phyloP scores from a whole-genome alignment of 768 basidiomycete species.

The Inosperma sp. region DNA sequence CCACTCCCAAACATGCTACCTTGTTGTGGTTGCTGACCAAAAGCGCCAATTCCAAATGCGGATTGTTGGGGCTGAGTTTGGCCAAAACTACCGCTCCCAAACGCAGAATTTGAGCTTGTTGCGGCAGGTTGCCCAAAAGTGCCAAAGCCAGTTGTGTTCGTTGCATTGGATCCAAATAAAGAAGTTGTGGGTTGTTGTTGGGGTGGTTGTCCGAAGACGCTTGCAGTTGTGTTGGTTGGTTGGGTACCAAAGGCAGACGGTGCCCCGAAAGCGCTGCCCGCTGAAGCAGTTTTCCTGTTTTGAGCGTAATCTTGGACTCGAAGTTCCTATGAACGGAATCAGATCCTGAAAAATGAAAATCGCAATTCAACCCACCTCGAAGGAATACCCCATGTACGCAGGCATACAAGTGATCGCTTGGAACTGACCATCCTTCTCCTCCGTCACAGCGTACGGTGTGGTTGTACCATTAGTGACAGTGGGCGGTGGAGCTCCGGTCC shows the following conservation, averaged over 20 bases:
- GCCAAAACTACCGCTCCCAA: conserved; percentile 33
- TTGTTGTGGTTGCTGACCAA: conserved; percentile 38
- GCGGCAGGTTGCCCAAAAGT: conserved; percentile 19
- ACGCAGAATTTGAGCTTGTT: conserved; percentile 30
- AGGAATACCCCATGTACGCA: conserved; percentile 69
- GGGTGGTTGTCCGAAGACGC: conserved; percentile 47
- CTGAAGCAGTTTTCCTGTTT: conserved; percentile 60
- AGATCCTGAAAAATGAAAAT: conserved; percentile 11
- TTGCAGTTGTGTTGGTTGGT: conserved; percentile 37
- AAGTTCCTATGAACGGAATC: conserved; percentile 48
- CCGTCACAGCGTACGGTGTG: conserved; percentile 52
- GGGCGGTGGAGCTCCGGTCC: conserved; percentile 27
- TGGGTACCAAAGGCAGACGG: conserved; percentile 45
- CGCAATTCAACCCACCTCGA: conserved; percentile 50
- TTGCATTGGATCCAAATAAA: conserved; percentile 31
- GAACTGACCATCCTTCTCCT: conserved; percentile 76
- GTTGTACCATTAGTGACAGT: conserved; percentile 66
- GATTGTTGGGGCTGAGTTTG: conserved; percentile 23
- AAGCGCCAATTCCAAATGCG: conserved; percentile 32
- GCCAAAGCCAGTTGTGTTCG: conserved; percentile 11
- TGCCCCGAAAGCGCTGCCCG: conserved; percentile 48
- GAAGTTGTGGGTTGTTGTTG: conserved; percentile 37
- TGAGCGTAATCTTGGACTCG: conserved; percentile 73
- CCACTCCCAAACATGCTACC: conserved; percentile 30
- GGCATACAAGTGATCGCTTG: conserved; percentile 82